Percentiles rank a stretch among this genome's conserved stretches.
These are phyloP conservation scores for Arabidopsis thaliana DNA, from an alignment of 345 rosid genomes.

Conservation along the genomic window DNA sequence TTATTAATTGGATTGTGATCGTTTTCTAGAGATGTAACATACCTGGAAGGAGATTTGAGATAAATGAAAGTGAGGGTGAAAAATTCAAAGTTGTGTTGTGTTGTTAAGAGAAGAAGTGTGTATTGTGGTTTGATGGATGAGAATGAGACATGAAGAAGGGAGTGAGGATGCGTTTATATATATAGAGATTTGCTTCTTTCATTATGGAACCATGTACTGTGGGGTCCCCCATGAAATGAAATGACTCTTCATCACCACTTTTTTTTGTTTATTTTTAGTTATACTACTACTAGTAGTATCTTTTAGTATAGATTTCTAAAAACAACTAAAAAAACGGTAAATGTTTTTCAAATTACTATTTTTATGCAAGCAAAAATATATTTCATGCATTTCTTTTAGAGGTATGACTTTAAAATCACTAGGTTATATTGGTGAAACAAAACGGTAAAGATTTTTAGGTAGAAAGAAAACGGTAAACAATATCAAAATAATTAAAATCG, in stretches of 20 bases:
- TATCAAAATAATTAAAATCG: too few relatives aligned
- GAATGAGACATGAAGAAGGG: conserved; percentile 36
- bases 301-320: not conserved
- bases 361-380: not conserved
- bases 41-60: conserved; percentile 30
- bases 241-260: conserved; percentile 34
- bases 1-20: not conserved
- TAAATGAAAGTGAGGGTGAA: conserved; percentile 1
- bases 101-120: conserved; percentile 28
- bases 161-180: conserved; percentile 48
- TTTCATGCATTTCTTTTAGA: not conserved
- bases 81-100: conserved; percentile 11
- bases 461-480: too few relatives aligned
- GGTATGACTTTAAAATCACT: not conserved
- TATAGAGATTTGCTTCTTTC: conserved; percentile 47
- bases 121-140: conserved; percentile 31
- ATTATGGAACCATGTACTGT: conserved; percentile 62
- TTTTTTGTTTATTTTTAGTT: not conserved
- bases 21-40: conserved; percentile 2
- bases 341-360: not conserved
- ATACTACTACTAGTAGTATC: not conserved
- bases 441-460: too few relatives aligned
- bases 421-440: not conserved
- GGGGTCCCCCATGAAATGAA: conserved; percentile 58
- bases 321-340: not conserved